phyloP scores from a whole-genome alignment of 441 rosid genomes.

The Erodium trifolium region DNA sequence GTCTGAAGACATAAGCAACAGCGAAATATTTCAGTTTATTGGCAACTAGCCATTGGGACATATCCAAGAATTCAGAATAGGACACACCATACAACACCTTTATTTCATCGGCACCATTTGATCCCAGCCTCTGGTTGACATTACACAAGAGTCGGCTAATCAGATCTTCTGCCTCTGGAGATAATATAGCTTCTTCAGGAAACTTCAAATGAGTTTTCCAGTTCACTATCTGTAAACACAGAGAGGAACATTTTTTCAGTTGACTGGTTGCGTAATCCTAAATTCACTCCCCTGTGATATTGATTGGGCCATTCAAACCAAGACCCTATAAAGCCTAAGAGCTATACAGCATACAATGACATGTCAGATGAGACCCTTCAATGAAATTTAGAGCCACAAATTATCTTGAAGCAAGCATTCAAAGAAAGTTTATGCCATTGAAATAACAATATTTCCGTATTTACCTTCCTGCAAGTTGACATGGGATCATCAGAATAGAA shows the following conservation, averaged over 20 bases:
- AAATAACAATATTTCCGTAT: constrained; percentile 11
- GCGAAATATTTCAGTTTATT: constrained; percentile 1
- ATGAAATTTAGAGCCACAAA: background rate
- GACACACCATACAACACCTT: constrained; percentile 30
- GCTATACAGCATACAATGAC: too few relatives aligned
- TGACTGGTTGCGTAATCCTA: background rate
- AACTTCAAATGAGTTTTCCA: constrained; percentile 51
- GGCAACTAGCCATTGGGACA: background rate
- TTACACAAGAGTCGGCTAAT: constrained; percentile 48
- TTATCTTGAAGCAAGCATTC: background rate
- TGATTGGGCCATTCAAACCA: background rate
- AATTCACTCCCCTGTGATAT: background rate
- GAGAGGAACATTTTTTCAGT: background rate
- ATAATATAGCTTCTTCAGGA: constrained; percentile 47
- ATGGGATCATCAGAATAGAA: constrained; percentile 24
- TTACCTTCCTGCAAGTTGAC: constrained; percentile 25
- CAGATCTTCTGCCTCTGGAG: constrained; percentile 50
- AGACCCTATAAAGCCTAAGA: too few relatives aligned
- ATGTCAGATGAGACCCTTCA: too few relatives aligned
- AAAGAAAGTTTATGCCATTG: background rate
- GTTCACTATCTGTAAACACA: constrained; percentile 39
- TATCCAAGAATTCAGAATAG: background rate
- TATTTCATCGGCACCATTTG: constrained; percentile 47
- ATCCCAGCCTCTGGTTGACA: constrained; percentile 53
- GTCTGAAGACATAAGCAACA: constrained; percentile 20